These are phyloP conservation scores for Colletotrichum higginsianum DNA, from an alignment of 2,329 filamentous ascomycete genomes.

Conservation along the genomic window DNA sequence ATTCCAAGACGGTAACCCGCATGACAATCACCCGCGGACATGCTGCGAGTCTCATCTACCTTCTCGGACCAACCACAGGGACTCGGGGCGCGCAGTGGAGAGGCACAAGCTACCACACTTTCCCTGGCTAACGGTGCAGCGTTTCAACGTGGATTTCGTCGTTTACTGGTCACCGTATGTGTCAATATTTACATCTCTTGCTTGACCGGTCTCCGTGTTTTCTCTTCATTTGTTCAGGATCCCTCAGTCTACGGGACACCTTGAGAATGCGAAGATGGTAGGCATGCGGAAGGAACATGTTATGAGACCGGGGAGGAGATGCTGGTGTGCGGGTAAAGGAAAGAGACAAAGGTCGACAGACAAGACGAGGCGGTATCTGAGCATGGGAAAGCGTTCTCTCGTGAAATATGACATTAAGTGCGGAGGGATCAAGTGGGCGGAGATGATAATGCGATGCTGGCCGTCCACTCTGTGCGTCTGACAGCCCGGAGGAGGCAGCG, in stretches of 20 bases:
- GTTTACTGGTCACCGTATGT: too few species aligned
- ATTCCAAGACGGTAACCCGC: not conserved
- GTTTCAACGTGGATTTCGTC: not conserved
- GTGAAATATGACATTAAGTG: not conserved
- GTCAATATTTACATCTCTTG: not conserved
- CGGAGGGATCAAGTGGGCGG: not conserved
- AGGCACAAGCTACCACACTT: not conserved
- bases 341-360: not conserved
- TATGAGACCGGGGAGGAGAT: not conserved
- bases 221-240: not conserved
- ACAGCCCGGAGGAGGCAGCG: constrained; percentile 5
- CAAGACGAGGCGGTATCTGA: not conserved
- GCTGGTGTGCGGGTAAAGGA: not conserved
- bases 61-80: not conserved
- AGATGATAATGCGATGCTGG: not conserved
- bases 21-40: not conserved
- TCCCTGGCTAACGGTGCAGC: not conserved
- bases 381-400: not conserved
- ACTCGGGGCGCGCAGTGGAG: too few species aligned
- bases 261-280: not conserved
- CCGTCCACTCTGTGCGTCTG: not conserved
- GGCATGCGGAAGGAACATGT: not conserved
- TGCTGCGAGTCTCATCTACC: not conserved
- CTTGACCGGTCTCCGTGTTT: not conserved
- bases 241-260: not conserved